These are phyloP conservation scores for Chlamydomonas reinhardtii DNA, from an alignment of 163 green algal species.

Conservation along the genomic window DNA sequence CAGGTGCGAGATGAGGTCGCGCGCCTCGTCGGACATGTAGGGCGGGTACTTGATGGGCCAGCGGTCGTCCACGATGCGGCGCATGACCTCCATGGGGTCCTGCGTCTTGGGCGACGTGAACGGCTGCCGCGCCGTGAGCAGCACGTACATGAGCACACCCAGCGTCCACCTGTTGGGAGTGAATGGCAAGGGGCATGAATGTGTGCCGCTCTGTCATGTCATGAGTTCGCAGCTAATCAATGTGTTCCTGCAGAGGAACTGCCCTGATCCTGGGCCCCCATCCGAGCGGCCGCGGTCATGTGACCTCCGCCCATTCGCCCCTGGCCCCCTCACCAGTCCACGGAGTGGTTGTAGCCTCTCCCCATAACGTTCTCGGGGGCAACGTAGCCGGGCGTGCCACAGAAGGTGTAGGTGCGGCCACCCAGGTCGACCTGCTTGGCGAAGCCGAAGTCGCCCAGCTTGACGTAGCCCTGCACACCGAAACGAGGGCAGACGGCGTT, in stretches of 20 bases:
- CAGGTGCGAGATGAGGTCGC: conserved; percentile 90
- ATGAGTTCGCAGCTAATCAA: too few relatives aligned
- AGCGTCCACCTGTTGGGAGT: conserved; percentile 70
- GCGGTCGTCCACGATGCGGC: conserved; percentile 94
- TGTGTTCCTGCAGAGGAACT: neutral
- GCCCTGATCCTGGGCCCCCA: neutral
- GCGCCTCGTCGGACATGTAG: conserved; percentile 80
- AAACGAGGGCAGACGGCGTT: too few relatives aligned
- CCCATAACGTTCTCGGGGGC: conserved; percentile 95
- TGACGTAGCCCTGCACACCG: conserved; percentile 84
- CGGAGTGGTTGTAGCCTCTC: conserved; percentile 92
- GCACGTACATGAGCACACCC: conserved; percentile 95
- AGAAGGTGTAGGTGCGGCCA: conserved; percentile 96
- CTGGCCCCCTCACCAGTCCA: conserved; percentile 84
- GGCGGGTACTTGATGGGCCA: conserved; percentile 90
- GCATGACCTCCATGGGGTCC: conserved; percentile 89
- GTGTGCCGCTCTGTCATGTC: too few relatives aligned
- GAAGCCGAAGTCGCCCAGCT: conserved; percentile 98
- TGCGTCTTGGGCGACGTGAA: conserved; percentile 92
- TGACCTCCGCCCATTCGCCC: neutral
- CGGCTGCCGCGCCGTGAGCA: conserved; percentile 95
- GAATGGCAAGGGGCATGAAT: neutral
- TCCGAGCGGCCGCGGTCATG: too few relatives aligned
- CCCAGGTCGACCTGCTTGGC: conserved; percentile 87
- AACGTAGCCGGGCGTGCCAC: conserved; percentile 96